Evolutionary conservation across 2,329 filamentous ascomycete species (phyloP).

Genomic region (Beauveria scarabaeidicola): DNA sequence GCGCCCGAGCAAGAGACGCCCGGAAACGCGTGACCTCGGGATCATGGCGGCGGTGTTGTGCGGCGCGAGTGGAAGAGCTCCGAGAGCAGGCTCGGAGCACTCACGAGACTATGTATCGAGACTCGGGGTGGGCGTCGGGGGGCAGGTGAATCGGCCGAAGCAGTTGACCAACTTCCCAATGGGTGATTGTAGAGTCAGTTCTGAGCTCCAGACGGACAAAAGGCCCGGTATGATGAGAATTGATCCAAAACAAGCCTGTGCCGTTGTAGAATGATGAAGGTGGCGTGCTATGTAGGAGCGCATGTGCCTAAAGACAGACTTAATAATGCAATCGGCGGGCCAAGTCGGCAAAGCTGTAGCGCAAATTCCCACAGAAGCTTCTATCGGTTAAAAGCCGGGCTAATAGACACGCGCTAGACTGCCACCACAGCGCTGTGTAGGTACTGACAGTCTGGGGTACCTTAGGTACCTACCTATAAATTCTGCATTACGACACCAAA

Average conservation of each 20-base stretch:
- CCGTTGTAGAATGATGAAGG: slow-evolving; percentile 6
- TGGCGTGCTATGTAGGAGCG: slow-evolving; percentile 8
- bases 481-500: neutral
- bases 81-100: slow-evolving; percentile 12
- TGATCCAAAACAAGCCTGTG: neutral
- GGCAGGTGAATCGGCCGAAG: neutral
- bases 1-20: slow-evolving; percentile 30
- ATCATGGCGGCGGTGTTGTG: slow-evolving; percentile 26
- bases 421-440: neutral
- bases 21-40: slow-evolving; percentile 31
- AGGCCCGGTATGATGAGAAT: neutral
- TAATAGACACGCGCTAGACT: neutral
- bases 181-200: neutral
- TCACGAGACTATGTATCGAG: neutral
- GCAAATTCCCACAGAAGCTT: slow-evolving; percentile 24
- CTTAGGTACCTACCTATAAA: neutral
- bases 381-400: slow-evolving; percentile 18
- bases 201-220: neutral
- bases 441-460: neutral
- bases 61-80: slow-evolving; percentile 3
- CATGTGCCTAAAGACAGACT: slow-evolving; percentile 16
- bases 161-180: neutral
- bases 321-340: slow-evolving; percentile 20
- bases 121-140: neutral
- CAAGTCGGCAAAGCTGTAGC: slow-evolving; percentile 13